Evolutionary conservation across 805 yeast genomes (phyloP), one percentile per base, ranked within the genome.

Genomic region (Candida piceae): DNA sequence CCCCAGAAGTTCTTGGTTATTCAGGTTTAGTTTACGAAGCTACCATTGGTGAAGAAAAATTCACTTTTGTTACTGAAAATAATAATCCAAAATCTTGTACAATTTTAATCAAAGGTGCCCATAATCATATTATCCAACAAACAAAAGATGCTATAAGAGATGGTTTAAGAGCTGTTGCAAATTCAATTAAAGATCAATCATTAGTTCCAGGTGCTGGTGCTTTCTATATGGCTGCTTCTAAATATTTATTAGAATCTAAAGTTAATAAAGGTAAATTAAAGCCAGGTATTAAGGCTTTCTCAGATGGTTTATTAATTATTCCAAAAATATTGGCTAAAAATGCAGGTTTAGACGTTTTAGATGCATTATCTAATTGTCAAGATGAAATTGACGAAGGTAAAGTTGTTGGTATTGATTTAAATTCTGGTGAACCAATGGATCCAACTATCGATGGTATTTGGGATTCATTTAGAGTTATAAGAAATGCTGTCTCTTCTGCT

Each of bases 201-300:
- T 80, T 93, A 28, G 80, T 93, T 31, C 96, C 98, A 6, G 99
- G 99, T 44, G 99, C 93, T 1, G 99, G 99, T 39, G 93, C 97
- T 2, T 93, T 84, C 63, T 94, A 80, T 67, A 69, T 93, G 55
- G 80, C 94, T 37, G 86, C 90, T 41, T 75, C 87, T 36, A 73
- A 78, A 52, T 74, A 84, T 54, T 67, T 88, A 46, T 63, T 68
- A 38, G 63, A 72, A 49, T 69, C 76, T 35, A 74, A 74, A 46
- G 57, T 76, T 31, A 73, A 78, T 39, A 85, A 82, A 61, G 97
- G 98, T 40, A 84, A 85, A 62, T 74, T 78, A 44, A 84, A 88
- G 63, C 78, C 93, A 7, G 99, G 99, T 48, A 75, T 90, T 36
- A 80, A 80, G 57, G 96, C 97, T 0, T 93, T 87, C 63, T 85